Conservation (phyloP, 1,284 basidiomycete genomes). For the Sphagnurus paluster region DNA sequence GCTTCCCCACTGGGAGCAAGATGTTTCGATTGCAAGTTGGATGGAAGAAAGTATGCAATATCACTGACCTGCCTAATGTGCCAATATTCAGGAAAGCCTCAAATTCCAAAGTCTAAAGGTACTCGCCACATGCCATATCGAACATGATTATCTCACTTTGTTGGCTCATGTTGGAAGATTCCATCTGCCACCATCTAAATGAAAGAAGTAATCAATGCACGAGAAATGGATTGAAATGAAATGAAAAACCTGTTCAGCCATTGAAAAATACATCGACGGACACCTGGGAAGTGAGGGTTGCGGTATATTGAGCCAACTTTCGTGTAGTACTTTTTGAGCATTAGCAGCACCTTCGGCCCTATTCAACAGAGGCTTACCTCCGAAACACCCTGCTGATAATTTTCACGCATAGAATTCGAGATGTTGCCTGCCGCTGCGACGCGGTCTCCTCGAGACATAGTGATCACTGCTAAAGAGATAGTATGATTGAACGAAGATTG, state of each 20-base stretch:
- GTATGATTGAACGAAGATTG: not conserved
- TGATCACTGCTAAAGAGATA: too few species aligned
- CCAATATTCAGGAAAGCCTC: constrained; percentile 1
- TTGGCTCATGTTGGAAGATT: constrained; percentile 18
- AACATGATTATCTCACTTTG: constrained; percentile 29
- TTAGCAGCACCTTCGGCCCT: too few species aligned
- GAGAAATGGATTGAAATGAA: not conserved
- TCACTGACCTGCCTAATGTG: constrained; percentile 30
- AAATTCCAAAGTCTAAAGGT: not conserved
- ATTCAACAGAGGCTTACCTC: constrained; percentile 47
- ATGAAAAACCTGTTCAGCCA: constrained; percentile 51
- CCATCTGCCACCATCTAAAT: constrained; percentile 35
- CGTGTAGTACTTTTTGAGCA: constrained; percentile 44
- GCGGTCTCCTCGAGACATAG: constrained; percentile 44
- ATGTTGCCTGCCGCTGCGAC: constrained; percentile 46
- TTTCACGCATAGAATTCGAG: constrained; percentile 66
- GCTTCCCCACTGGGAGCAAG: constrained; percentile 33
- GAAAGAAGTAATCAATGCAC: not conserved
- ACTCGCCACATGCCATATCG: constrained; percentile 40
- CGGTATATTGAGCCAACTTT: constrained; percentile 66
- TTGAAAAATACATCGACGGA: constrained; percentile 54
- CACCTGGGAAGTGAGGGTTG: constrained; percentile 72
- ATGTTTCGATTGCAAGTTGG: not conserved
- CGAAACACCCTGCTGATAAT: constrained; percentile 69
- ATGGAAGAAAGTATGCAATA: not conserved